A percentile compares a stretch with the other conserved stretches of the same genome.
These are phyloP conservation scores for Exserohilum turcica DNA, from an alignment of 2,329 filamentous ascomycete species.

Conservation along the genomic window DNA sequence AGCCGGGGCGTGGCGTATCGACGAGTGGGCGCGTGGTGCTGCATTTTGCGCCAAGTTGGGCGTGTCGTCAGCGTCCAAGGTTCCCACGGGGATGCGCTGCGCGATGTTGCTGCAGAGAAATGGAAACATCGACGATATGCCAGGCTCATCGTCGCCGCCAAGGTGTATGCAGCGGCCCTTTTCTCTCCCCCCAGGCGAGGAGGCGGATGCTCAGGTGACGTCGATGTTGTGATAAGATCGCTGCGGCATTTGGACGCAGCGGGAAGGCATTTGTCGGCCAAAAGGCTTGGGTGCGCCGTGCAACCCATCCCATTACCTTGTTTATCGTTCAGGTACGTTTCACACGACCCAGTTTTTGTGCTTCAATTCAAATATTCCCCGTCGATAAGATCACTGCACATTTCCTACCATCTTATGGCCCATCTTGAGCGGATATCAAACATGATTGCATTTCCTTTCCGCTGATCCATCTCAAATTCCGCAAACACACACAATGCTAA, in stretches of 20 bases:
- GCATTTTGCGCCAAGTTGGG: background rate
- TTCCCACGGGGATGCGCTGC: background rate
- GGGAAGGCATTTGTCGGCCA: background rate
- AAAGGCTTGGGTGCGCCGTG: background rate
- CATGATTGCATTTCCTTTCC: too few species aligned
- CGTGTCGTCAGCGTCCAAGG: background rate
- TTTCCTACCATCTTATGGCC: background rate
- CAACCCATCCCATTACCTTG: conserved; percentile 74
- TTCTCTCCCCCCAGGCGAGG: background rate
- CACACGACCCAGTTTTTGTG: background rate
- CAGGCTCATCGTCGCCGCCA: background rate
- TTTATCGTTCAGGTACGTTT: conserved; percentile 73
- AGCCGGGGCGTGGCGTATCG: background rate
- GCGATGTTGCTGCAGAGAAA: too few species aligned
- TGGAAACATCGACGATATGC: background rate
- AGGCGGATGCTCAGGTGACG: conserved; percentile 1
- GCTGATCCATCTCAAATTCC: background rate
- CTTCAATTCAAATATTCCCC: background rate
- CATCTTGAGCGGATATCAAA: background rate
- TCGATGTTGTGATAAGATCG: background rate
- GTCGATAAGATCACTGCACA: background rate
- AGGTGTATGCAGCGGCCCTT: background rate
- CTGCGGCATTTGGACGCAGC: background rate
- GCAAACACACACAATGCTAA: conserved; percentile 4
- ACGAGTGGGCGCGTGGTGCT: too few species aligned